Base-by-base conservation (phyloP, 75 land plant genomes). In the Picea sitchensis region DNA sequence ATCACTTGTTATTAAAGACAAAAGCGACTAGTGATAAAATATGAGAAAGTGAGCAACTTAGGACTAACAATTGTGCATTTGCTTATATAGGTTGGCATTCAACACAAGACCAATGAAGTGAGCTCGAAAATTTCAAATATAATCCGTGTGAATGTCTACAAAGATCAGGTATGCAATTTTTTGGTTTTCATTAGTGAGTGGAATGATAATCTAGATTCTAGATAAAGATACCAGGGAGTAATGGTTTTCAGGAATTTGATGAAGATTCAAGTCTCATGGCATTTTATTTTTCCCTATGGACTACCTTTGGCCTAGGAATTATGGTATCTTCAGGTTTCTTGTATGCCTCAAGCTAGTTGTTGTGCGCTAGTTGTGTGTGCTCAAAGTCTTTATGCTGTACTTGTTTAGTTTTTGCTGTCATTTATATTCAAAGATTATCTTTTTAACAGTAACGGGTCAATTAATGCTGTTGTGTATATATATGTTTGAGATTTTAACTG, bases 71-170 rank as follows among this genome's bases (percentile, higher is more conserved):
- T 47, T 47, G 51, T 47, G 51, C 5, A 61, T 61, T 15, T 65
- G 62, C 77, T 76, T 78, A 73, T 61, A 58, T 82, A 98, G 99
- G 98, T 92, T 67, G 99, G 99, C 54, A 78, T 93, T 62, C 92
- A 88, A 69, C 82, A 93, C 67, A 95, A 93, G 78, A 89, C 89
- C 34, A 64, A 84, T 81, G 92, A 92, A 78, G 63, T 93, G 80
- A 97, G 87, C 79, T 63, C 90, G 57, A 98, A 92, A 79, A 84
- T 86, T 7, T 78, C 90, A 18, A 90, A 93, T 87, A 80, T 95
- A n/a, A 81, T 98, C 21, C 87, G 87, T 21, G 86, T 98, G 36
- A 89, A 95, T 85, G 92, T 95, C 14, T 67, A 85, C 58, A 90
- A 93, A 79, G 86, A 98, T 81, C 86, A 95, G 98, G 99, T 96